Evolutionary conservation across 768 basidiomycete species (phyloP), one percentile per base, ranked within the genome.

Genomic region (Boletus patriciae): DNA sequence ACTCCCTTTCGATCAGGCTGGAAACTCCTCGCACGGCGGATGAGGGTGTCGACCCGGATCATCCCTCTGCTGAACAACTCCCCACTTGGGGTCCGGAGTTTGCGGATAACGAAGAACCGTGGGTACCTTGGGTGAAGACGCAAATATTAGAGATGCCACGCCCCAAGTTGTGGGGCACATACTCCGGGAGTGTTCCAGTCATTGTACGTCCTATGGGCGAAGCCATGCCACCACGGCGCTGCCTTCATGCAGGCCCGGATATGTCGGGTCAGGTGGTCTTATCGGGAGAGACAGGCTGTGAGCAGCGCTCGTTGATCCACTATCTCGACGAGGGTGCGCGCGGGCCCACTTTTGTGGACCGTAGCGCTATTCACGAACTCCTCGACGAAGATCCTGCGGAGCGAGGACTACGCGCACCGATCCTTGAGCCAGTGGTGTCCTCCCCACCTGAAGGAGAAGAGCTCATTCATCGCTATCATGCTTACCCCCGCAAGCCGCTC

Each of bases 241-340:
- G 38, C 40, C 36, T 15, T 29, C 1, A 13, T 29, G 15, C 46
- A 19, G 6, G 19, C 15, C 12, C 8, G 15, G 46, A 29, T 3
- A n/a, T 6, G 18, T 38, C 11, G 5, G 55, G 8, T 10, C 66
- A 68, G 38, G 45, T 42, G 1, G 41, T 55, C 19, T n/a, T 56
- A 11, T 43, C 54, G 4, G 34, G 41, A 1, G 50, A 48, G 36
- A n/a, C 3, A 3, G 6, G 9, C 6, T 54, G 55, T 44, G 31
- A 36, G 23, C 16, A n/a, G 3, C 44, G 5, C 15, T 36, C 48
- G 19, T 18, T 50, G 27, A 41, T 10, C 8, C 69, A 69, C 29
- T 69, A 66, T 45, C 62, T 69, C 40, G 46, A 61, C 18, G 37
- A 58, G 38, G 59, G 60, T 27, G 57, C 63, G 0, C 63, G 62